Conservation (phyloP, 176 grass and related monocot species). For the Pontederia crassipes region DNA sequence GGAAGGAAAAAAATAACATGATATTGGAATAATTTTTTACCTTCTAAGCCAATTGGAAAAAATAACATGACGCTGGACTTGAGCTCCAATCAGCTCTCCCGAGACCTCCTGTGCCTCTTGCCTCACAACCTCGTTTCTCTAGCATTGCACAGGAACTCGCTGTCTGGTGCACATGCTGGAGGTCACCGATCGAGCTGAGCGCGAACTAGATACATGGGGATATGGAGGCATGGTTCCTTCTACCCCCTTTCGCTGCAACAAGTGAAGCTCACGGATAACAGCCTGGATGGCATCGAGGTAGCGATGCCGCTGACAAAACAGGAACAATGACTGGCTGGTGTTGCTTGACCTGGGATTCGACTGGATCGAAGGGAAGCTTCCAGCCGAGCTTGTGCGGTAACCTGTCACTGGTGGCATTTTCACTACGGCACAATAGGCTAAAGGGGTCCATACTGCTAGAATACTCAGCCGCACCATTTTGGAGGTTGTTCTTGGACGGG, state of each 20-base stretch:
- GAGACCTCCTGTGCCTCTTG: not conserved
- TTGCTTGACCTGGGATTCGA: not conserved
- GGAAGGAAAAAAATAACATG: too few relatives aligned
- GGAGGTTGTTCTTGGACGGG: not conserved
- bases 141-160: not conserved
- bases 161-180: not conserved
- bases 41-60: too few relatives aligned
- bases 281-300: not conserved
- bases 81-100: not conserved
- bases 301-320: not conserved
- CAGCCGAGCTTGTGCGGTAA: not conserved
- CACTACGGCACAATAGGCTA: not conserved
- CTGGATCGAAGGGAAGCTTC: not conserved
- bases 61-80: not conserved
- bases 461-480: not conserved
- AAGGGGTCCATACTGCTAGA: not conserved
- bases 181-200: not conserved
- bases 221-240: not conserved
- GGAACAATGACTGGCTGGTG: not conserved
- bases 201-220: not conserved
- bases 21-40: too few relatives aligned
- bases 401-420: not conserved
- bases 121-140: not conserved
- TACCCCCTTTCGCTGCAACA: not conserved
- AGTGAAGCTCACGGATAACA: not conserved